Base-by-base conservation (phyloP, 1,284 basidiomycete species). In the Rhodofomes roseus region DNA sequence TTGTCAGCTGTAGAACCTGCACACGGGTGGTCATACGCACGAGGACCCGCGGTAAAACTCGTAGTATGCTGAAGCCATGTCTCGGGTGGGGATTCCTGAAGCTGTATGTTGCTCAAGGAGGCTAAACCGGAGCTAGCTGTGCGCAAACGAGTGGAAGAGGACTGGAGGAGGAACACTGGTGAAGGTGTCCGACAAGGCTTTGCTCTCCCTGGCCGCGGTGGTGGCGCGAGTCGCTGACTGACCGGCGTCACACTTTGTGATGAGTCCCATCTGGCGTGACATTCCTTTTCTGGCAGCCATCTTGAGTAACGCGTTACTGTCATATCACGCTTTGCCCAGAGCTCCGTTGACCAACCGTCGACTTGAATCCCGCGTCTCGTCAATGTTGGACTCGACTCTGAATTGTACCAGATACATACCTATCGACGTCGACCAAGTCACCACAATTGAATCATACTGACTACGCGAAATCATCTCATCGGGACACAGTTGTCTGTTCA, bases 41-140 rank as follows among this genome's bases (percentile, higher is more conserved):
- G 90, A 92, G 55, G 90, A 92, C 60, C 90, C 90, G 59, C 92
- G 83, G 76, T 95, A 95, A 74, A 95, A 95, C 75, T 95, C 93
- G 73, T 95, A 95, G 77, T 94, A 95, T 54, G 89, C 91, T 27
- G 89, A 76, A 51, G 89, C 89, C 88, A 90, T 90, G 56, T 68
- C 61, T 46, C 29, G 20, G 43, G 12, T 12, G 14, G 41, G 34
- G 50, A 9, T 25, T 36, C 43, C n/a, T 44, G 43, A 36, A 12
- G 12, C 29, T 31, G 50, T 51, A 14, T 64, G 59, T 43, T 61
- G 43, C 34, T 57, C 1, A 14, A 7, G 56, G 12, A 60, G 54
- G 20, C 57, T 59, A 31, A 58, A 50, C 14, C 11, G 3, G 9
- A 54, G 62, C 54, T 31, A 58, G 44, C 20, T 46, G 46, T 3